Percentiles rank a stretch among this genome's conserved stretches.
phyloP scores from a whole-genome alignment of 176 grass and related monocot genomes.

The Eleusine indica region DNA sequence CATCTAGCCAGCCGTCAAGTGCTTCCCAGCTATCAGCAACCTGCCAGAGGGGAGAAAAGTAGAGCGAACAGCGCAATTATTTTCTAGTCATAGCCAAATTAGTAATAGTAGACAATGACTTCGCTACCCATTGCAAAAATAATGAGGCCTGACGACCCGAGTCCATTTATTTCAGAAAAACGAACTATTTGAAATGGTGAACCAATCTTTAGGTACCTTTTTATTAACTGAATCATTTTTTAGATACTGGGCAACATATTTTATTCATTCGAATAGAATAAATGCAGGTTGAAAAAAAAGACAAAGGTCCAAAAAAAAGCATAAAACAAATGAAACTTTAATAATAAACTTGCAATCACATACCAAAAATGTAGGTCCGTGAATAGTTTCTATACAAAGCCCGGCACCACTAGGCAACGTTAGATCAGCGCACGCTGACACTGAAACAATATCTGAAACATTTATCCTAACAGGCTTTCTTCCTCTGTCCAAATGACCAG shows the following conservation, averaged over 20 bases:
- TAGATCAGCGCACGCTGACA: conserved; percentile 79
- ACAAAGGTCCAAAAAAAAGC: not conserved
- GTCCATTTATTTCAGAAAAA: not conserved
- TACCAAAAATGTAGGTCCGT: conserved; percentile 84
- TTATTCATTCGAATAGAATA: conserved; percentile 9
- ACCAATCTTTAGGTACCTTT: not conserved
- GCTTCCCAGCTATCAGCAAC: conserved; percentile 96
- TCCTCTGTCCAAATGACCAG: conserved; percentile 44
- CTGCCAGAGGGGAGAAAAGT: conserved; percentile 25
- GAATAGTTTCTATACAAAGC: conserved; percentile 86
- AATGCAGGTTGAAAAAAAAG: not conserved
- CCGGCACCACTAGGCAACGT: conserved; percentile 87
- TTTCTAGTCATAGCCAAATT: not conserved
- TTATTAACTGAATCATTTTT: not conserved
- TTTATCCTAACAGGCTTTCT: conserved; percentile 73
- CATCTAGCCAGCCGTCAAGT: conserved; percentile 86
- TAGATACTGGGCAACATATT: not conserved
- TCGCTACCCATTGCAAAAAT: not conserved
- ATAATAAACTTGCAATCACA: conserved; percentile 14
- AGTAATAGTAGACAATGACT: not conserved
- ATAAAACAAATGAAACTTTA: conserved; percentile 20
- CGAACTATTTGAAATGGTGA: not conserved
- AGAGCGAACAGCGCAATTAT: not conserved
- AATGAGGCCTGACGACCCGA: not conserved
- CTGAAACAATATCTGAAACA: conserved; percentile 77